These are phyloP conservation scores for Chaetomiaceae sp. DNA, from an alignment of 2,329 filamentous ascomycete species.

Conservation along the genomic window DNA sequence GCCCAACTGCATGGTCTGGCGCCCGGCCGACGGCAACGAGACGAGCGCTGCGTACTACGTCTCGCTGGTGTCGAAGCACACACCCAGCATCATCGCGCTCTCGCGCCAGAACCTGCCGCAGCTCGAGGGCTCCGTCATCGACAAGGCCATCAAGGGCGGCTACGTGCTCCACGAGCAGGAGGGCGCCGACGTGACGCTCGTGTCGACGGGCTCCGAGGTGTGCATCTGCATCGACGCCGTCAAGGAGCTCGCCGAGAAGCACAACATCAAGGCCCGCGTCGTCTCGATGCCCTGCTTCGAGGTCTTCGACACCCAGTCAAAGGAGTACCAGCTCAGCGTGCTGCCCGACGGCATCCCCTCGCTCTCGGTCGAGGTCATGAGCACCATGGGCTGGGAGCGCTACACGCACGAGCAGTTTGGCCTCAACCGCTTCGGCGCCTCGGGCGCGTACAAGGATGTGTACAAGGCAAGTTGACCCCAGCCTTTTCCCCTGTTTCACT, in stretches of 20 bases:
- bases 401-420: conserved; percentile 99
- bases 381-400: conserved; percentile 96
- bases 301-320: conserved; percentile 87
- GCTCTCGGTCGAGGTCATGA: conserved; percentile 93
- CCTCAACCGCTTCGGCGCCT: conserved; percentile 97
- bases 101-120: conserved; percentile 98
- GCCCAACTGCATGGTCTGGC: conserved; percentile 99
- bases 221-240: conserved; percentile 87
- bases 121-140: conserved; percentile 86
- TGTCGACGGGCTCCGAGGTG: conserved; percentile 95
- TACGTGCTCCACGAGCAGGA: conserved; percentile 84
- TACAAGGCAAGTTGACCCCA: conserved; percentile 63
- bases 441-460: conserved; percentile 93
- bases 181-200: conserved; percentile 78
- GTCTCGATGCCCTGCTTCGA: conserved; percentile 96
- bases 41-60: conserved; percentile 96
- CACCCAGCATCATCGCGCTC: conserved; percentile 87
- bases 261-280: conserved; percentile 80
- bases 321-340: conserved; percentile 91
- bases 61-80: conserved; percentile 80
- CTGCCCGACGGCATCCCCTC: conserved; percentile 91
- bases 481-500: not conserved
- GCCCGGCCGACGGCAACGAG: conserved; percentile 97
- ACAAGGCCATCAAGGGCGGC: conserved; percentile 87
- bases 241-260: conserved; percentile 84